These are phyloP conservation scores for Microstegium vimineum DNA, from an alignment of 176 grass and related monocot genomes.

Conservation along the genomic window DNA sequence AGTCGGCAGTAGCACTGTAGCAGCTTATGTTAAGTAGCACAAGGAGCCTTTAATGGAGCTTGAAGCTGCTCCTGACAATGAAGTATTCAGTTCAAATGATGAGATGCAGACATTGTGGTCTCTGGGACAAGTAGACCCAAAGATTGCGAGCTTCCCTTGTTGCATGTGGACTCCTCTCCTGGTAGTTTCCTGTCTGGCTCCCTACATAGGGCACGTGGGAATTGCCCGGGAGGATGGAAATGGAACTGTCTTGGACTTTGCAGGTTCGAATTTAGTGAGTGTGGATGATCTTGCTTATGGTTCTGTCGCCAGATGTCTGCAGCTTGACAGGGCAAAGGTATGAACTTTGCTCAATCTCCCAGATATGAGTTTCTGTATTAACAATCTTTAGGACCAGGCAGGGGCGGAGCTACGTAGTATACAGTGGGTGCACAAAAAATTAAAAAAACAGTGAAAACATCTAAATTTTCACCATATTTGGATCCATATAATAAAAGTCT, in stretches of 20 bases:
- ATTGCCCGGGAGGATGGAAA: conserved; percentile 73
- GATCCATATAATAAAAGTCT: no score
- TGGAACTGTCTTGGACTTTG: conserved; percentile 58
- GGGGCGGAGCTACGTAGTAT: no score
- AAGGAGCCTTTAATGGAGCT: conserved; percentile 47
- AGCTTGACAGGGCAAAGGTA: conserved; percentile 67
- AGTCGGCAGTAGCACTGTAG: not conserved
- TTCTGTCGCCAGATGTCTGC: conserved; percentile 64
- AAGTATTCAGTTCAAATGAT: conserved; percentile 18
- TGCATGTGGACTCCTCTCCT: conserved; percentile 84
- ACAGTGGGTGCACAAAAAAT: no score
- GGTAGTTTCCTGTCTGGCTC: conserved; percentile 71
- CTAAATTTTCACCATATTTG: no score
- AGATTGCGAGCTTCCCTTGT: conserved; percentile 57
- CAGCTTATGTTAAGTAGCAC: conserved; percentile 1
- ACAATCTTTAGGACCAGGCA: not conserved
- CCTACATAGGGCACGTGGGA: conserved; percentile 79
- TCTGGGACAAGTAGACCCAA: conserved; percentile 47
- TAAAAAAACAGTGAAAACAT: no score
- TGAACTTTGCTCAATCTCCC: not conserved
- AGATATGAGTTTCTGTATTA: not conserved
- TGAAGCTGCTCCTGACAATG: conserved; percentile 32
- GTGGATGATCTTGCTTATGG: conserved; percentile 64
- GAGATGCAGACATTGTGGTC: conserved; percentile 41
- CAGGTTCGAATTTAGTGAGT: conserved; percentile 67